Conservation (phyloP, 2,329 filamentous ascomycete species). For the Diaporthe ilicicola region DNA sequence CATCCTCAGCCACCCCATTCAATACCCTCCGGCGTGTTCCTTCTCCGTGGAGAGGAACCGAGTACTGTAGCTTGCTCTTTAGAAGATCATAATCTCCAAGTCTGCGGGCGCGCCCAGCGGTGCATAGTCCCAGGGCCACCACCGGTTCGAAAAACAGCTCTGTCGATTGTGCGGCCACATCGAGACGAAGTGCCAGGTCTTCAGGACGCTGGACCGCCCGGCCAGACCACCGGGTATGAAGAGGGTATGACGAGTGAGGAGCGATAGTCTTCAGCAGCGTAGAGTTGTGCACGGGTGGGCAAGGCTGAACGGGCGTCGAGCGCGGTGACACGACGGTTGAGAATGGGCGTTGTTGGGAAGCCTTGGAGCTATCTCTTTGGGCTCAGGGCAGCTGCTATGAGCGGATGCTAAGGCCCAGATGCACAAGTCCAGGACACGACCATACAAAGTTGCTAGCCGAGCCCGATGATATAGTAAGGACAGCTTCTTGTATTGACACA, state of each 20-base stretch:
- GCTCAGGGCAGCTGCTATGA: slow-evolving; percentile 15
- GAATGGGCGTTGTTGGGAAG: slow-evolving; percentile 45
- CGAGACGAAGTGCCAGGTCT: slow-evolving; percentile 61
- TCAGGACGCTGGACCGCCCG: slow-evolving; percentile 58
- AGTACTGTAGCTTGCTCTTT: slow-evolving; percentile 65
- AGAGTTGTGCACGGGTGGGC: slow-evolving; percentile 43
- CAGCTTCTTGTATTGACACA: neutral
- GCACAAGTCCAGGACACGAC: neutral
- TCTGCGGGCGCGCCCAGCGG: slow-evolving; percentile 65
- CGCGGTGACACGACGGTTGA: slow-evolving; percentile 45
- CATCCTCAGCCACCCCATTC: slow-evolving; percentile 47
- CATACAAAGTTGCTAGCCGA: neutral
- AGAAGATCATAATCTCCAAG: slow-evolving; percentile 60
- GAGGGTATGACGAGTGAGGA: slow-evolving; percentile 71
- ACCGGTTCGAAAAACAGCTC: slow-evolving; percentile 71
- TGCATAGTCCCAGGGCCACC: slow-evolving; percentile 69
- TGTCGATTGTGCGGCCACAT: slow-evolving; percentile 66
- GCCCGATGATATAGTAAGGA: neutral
- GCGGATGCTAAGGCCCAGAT: neutral
- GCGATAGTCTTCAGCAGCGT: slow-evolving; percentile 39
- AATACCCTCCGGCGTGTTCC: slow-evolving; percentile 63
- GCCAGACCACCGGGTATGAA: slow-evolving; percentile 68
- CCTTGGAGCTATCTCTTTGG: slow-evolving; percentile 29
- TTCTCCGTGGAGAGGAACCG: slow-evolving; percentile 69
- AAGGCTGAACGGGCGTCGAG: slow-evolving; percentile 46